Base-by-base conservation (phyloP, 345 rosid species). In the Lagerstroemia speciosa region DNA sequence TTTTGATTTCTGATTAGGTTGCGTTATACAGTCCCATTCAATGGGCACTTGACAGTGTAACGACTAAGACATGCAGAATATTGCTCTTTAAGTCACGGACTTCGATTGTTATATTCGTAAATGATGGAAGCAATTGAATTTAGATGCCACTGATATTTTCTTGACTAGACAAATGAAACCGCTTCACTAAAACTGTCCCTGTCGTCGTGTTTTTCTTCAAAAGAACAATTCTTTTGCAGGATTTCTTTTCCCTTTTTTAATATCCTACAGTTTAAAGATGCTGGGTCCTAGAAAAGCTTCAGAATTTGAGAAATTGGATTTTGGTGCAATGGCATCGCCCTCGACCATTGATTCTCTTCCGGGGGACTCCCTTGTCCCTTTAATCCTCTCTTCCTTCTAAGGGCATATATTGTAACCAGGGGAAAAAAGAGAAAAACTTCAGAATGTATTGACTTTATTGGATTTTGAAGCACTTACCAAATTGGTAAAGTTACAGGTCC, bases 401-500 rank as follows among this genome's bases (percentile, higher is more conserved):
- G 14, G 15, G 15, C 46, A 38, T 10, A 41, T n/a, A n/a, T n/a
- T n/a, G n/a, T n/a, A n/a, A n/a, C n/a, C n/a, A n/a, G n/a, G n/a
- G n/a, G 0, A 41, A 41, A 41, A 41, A 41, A 41, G 2, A 41
- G 14, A 41, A 0, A 16, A 9, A 30, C 60, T 53, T 53, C 30
- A 11, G 12, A 53, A 53, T 20, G 12, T 57, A 3, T 57, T 26
- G 62, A 6, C 33, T 57, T 57, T 58, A 14, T 58, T 58, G 63
- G 34, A 58, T 29, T 3, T 14, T 58, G 11, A 58, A 27, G 4
- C 20, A 27, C 29, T 29, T 9, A 31, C 26, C 68, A 15, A 48
- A 61, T 67, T 6, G 38, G 58, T 62, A 16, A 29, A 60, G 43
- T n/a, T 62, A 33, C 83, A 94, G 99, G 97, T 94, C 70, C 85